A percentile compares a stretch with the other conserved stretches of the same genome.
Evolutionary conservation across 1,284 basidiomycete genomes (phyloP).

Genomic region (Ustilago xerochloae): DNA sequence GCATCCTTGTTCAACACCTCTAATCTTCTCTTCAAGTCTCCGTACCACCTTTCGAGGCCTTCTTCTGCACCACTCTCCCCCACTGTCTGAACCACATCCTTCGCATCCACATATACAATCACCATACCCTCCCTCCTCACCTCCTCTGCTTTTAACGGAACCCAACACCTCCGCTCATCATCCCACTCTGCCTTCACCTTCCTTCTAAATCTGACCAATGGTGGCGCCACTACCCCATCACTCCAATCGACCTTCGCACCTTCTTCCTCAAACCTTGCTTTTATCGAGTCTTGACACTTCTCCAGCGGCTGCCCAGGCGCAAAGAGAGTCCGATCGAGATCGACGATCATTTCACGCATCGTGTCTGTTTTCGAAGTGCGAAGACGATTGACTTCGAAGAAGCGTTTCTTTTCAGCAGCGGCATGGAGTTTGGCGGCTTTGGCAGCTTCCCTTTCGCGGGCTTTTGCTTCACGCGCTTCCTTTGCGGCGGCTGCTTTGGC

Average conservation of each 20-base stretch:
- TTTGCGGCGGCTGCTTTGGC: constrained; percentile 13
- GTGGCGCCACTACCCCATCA: constrained; percentile 27
- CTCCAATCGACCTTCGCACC: constrained; percentile 29
- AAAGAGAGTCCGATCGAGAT: constrained; percentile 39
- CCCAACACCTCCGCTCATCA: constrained; percentile 32
- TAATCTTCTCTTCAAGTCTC: constrained; percentile 20
- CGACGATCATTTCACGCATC: constrained; percentile 47
- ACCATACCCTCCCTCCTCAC: constrained; percentile 23
- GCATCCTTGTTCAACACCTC: background rate
- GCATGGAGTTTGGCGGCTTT: constrained; percentile 26
- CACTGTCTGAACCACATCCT: constrained; percentile 30
- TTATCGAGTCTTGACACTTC: constrained; percentile 11
- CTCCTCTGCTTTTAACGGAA: constrained; percentile 25
- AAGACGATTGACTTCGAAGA: constrained; percentile 46
- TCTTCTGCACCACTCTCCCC: constrained; percentile 8
- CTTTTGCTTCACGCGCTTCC: constrained; percentile 31
- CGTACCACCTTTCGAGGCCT: constrained; percentile 34
- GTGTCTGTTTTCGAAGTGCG: constrained; percentile 44
- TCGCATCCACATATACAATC: constrained; percentile 35
- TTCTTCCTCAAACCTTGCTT: constrained; percentile 25
- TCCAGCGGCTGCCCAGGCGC: constrained; percentile 21
- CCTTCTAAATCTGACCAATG: constrained; percentile 30
- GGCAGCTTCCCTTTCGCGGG: constrained; percentile 27
- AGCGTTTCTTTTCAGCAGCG: constrained; percentile 36
- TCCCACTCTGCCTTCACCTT: constrained; percentile 31